These are phyloP conservation scores for Hevea brasiliensis DNA, from an alignment of 345 rosid genomes.

Conservation along the genomic window DNA sequence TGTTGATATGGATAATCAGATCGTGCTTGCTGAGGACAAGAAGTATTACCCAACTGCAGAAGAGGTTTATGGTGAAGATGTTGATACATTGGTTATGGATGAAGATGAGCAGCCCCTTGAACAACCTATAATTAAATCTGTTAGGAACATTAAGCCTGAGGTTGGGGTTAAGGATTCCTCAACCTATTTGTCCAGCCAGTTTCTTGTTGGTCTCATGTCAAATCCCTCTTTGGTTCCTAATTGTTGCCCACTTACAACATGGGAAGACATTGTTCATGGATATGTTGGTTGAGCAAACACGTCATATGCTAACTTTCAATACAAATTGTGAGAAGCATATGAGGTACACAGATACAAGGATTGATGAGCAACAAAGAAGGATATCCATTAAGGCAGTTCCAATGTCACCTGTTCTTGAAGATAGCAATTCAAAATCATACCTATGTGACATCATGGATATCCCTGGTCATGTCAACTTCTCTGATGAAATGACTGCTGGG, in stretches of 20 bases:
- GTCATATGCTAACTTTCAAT: conserved; percentile 82
- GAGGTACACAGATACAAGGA: conserved; percentile 88
- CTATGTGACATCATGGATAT: conserved; percentile 91
- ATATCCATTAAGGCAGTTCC: conserved; percentile 94
- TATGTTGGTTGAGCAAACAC: conserved; percentile 98
- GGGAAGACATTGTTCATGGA: conserved; percentile 96
- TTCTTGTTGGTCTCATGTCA: conserved; percentile 92
- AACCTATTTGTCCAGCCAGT: conserved; percentile 86
- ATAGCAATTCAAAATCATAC: conserved; percentile 85
- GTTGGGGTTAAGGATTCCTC: conserved; percentile 93
- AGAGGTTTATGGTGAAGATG: conserved; percentile 95
- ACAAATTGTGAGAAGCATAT: conserved; percentile 79
- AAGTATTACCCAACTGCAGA: conserved; percentile 97
- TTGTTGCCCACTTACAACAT: conserved; percentile 91
- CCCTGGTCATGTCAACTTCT: conserved; percentile 88
- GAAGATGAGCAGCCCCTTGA: conserved; percentile 95
- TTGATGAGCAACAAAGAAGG: conserved; percentile 95
- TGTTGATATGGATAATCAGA: conserved; percentile 88
- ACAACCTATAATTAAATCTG: conserved; percentile 85
- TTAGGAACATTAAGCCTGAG: conserved; percentile 75
- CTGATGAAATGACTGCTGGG: conserved; percentile 88
- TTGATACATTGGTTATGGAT: conserved; percentile 93
- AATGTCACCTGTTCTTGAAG: conserved; percentile 96
- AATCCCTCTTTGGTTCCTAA: conserved; percentile 83
- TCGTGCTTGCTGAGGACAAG: conserved; percentile 95